Evolutionary conservation across 2,329 filamentous ascomycete genomes (phyloP), one percentile per base, ranked within the genome.

Genomic region (Alternaria sp.): DNA sequence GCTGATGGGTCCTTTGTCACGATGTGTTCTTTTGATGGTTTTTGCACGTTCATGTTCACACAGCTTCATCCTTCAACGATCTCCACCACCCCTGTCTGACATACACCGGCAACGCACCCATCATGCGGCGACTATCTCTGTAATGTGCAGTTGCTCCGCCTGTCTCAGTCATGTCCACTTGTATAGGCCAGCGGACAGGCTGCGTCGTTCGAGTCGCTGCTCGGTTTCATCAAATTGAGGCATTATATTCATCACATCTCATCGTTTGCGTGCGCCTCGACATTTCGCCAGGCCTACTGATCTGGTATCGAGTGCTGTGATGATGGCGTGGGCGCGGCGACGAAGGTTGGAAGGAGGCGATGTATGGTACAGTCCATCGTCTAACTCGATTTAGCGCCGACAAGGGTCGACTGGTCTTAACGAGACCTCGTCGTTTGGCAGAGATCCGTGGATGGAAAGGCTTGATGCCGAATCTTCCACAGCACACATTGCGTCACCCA

Each of bases 261-360:
- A 25, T 55, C 56, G 6, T 23, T 7, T 44, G 21, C 25, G 9
- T 44, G 61, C 57, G 36, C 28, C 30, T n/a, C 26, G 23, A 23
- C 30, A 47, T 30, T 17, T 40, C 13, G 49, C 44, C 25, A 45
- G 9, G 54, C 15, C 17, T n/a, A 21, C 15, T n/a, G 9, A 54
- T 17, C 19, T 54, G 43, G 17, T 46, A 28, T 44, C 23, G 40
- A 45, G 46, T 52, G 62, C 50, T 57, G 45, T 54, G 50, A 55
- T 57, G 47, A 57, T 63, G 64, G 68, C 56, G 61, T 57, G 59
- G 57, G 47, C 61, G 62, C 66, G 62, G 58, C 64, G 67, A 68
- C 49, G 64, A 68, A 66, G 68, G 63, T 68, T 63, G 69, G 36
- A 62, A 66, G 68, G 69, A 70, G 67, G 69, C 69, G 65, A 71